Conservation (phyloP, 83 land plant genomes). For the Picea engelmannii region DNA sequence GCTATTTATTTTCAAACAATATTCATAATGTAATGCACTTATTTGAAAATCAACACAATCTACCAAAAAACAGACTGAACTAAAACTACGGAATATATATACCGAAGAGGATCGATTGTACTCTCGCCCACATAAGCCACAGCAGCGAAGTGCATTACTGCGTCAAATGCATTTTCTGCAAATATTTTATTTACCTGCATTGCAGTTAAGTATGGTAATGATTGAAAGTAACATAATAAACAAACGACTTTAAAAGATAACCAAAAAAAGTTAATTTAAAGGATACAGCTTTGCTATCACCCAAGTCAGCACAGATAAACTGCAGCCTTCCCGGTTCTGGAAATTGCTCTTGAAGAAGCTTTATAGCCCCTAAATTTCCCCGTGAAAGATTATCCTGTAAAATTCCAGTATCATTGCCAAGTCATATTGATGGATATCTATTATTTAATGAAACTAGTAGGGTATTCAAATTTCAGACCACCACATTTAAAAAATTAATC, state of each 20-base stretch:
- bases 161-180: conserved; percentile 85
- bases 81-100: conserved; percentile 24
- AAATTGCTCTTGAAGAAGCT: conserved; percentile 73
- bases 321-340: conserved; percentile 91
- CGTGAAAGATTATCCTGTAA: conserved; percentile 92
- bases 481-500: background rate
- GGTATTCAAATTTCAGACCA: no score
- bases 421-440: background rate
- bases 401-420: background rate
- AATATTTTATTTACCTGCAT: conserved; percentile 72
- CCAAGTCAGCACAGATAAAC: conserved; percentile 89
- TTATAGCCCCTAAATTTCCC: conserved; percentile 89
- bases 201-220: conserved; percentile 18
- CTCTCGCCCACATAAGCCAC: conserved; percentile 95
- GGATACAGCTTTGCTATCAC: conserved; percentile 91
- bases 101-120: conserved; percentile 83
- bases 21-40: background rate
- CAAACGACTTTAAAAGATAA: background rate
- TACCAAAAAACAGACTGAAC: background rate
- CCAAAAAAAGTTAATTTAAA: background rate
- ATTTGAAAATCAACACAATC: conserved; percentile 8
- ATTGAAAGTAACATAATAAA: background rate
- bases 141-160: conserved; percentile 93
- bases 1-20: background rate
- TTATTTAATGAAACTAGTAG: background rate